These are phyloP conservation scores for Grigorovia humatica DNA, from an alignment of 805 yeast species.

Conservation along the genomic window DNA sequence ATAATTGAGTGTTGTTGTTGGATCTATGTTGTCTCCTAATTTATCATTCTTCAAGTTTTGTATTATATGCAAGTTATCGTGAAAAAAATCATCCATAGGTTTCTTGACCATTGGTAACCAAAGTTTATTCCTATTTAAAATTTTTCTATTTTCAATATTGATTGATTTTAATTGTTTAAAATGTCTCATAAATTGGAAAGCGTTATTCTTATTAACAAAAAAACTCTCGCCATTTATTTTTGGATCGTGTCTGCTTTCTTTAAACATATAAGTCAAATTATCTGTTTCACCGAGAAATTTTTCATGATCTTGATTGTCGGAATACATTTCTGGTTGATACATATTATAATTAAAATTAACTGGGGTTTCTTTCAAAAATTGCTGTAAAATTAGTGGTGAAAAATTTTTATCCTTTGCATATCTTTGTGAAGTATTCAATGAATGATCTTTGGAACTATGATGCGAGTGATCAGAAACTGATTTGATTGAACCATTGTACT, in stretches of 20 bases:
- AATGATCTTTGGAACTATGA: neutral
- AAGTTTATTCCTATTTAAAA: neutral
- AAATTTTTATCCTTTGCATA: constrained; percentile 1
- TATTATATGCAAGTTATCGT: neutral
- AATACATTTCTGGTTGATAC: neutral
- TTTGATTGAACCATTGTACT: neutral
- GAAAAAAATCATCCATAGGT: neutral
- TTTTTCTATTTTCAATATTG: neutral
- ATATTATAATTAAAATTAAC: neutral
- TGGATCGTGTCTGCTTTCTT: neutral
- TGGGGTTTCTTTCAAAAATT: constrained; percentile 1
- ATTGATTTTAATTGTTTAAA: neutral
- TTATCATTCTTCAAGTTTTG: neutral
- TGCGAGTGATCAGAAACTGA: neutral
- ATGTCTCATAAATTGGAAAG: neutral
- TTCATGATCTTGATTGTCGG: neutral
- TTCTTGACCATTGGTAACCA: neutral
- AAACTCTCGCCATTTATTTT: neutral
- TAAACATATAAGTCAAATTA: neutral
- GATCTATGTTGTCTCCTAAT: neutral
- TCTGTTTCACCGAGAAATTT: neutral
- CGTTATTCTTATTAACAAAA: neutral
- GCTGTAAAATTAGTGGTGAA: neutral
- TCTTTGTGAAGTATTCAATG: constrained; percentile 1
- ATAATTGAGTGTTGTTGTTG: neutral